phyloP scores from a whole-genome alignment of 1,139 yeast species.

The Protomyces pachydermus region DNA sequence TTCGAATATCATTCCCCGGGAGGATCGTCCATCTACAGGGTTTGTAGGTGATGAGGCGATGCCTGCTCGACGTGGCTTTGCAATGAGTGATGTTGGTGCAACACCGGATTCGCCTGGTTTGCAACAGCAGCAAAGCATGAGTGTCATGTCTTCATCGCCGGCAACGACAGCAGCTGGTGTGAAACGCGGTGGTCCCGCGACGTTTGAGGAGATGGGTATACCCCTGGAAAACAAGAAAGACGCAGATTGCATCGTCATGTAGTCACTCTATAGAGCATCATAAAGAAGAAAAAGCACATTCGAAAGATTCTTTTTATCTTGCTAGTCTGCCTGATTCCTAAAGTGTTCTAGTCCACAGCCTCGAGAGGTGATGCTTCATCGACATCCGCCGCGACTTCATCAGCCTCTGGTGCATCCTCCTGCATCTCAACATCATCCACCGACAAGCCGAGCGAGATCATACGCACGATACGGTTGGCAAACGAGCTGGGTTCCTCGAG shows the following conservation, averaged over 20 bases:
- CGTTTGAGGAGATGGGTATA: constrained; percentile 40
- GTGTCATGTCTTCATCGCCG: neutral
- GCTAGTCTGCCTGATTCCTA: neutral
- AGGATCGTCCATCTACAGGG: neutral
- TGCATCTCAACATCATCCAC: constrained; percentile 82
- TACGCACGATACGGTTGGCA: constrained; percentile 96
- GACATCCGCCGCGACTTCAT: constrained; percentile 38
- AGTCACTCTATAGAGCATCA: neutral
- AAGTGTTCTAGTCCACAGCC: constrained; percentile 76
- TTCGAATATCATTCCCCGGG: neutral
- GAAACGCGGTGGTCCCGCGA: constrained; percentile 40
- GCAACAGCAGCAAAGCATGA: neutral
- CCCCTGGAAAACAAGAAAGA: constrained; percentile 35
- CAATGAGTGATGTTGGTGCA: neutral
- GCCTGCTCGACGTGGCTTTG: neutral
- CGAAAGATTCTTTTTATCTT: neutral
- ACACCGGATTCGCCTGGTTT: neutral
- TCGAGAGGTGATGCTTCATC: constrained; percentile 85
- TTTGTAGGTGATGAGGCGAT: neutral
- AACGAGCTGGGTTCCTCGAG: constrained; percentile 97
- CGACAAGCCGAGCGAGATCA: constrained; percentile 95
- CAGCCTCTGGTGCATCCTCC: constrained; percentile 44
- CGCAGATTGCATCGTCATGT: constrained; percentile 38
- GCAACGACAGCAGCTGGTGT: neutral
- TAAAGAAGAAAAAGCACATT: neutral